These are phyloP conservation scores for Musa acuminata DNA, from an alignment of 176 grass and related monocot genomes.

Conservation along the genomic window DNA sequence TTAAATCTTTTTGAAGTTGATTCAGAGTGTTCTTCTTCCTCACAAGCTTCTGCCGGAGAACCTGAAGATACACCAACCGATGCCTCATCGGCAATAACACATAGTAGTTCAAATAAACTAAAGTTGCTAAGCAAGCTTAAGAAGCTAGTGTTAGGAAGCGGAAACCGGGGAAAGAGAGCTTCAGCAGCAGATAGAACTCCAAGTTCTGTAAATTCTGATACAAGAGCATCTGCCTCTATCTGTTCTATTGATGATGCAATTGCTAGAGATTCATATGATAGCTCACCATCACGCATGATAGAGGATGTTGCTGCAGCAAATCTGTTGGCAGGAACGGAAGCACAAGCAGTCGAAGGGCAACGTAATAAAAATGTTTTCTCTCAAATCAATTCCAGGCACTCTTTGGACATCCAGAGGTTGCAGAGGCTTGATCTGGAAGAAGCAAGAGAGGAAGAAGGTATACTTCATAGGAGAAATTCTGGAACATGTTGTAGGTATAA, in stretches of 20 bases:
- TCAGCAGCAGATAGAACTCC: background rate
- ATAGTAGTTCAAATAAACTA: slow-evolving; percentile 28
- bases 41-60: slow-evolving; percentile 27
- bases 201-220: slow-evolving; percentile 1
- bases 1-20: background rate
- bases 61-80: background rate
- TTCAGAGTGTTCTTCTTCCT: slow-evolving; percentile 16
- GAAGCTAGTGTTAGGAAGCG: slow-evolving; percentile 38
- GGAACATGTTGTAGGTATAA: background rate
- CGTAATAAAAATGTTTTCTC: background rate
- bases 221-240: background rate
- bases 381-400: background rate
- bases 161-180: background rate
- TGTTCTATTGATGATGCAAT: background rate
- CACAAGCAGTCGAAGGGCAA: background rate
- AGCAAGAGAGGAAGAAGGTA: background rate
- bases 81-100: slow-evolving; percentile 2
- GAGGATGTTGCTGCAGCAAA: background rate
- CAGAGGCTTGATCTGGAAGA: background rate
- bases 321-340: slow-evolving; percentile 2
- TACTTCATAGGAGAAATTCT: background rate
- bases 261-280: slow-evolving; percentile 4
- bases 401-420: background rate
- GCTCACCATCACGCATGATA: background rate
- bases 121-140: slow-evolving; percentile 65